Percentiles rank a stretch among this genome's conserved stretches.
Evolutionary conservation across 495 filamentous ascomycete species (phyloP).

Genomic region (Xylona heveae): DNA sequence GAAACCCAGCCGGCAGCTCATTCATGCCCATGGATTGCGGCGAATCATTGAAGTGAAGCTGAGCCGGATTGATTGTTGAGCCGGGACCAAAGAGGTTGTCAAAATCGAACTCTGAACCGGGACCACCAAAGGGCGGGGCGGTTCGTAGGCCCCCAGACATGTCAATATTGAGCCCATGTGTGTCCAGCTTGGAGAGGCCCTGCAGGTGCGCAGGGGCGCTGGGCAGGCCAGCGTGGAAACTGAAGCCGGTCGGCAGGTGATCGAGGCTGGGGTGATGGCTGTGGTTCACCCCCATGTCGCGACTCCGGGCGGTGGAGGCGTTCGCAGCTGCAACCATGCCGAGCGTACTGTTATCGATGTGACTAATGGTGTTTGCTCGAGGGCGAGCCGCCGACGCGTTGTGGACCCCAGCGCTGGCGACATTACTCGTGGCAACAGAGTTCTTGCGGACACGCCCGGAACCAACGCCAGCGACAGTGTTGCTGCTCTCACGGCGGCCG

Average conservation of each 20-base stretch:
- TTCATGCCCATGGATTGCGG: slow-evolving; percentile 53
- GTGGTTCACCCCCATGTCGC: slow-evolving; percentile 17
- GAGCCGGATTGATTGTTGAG: slow-evolving; percentile 83
- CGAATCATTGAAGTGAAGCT: slow-evolving; percentile 78
- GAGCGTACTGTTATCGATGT: slow-evolving; percentile 62
- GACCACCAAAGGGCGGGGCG: slow-evolving; percentile 50
- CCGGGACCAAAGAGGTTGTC: slow-evolving; percentile 47
- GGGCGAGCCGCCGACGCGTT: slow-evolving; percentile 49
- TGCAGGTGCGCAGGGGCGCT: slow-evolving; percentile 37
- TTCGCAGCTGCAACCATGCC: slow-evolving; percentile 42
- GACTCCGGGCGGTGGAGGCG: slow-evolving; percentile 28
- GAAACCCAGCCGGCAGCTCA: slow-evolving; percentile 40
- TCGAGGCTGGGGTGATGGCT: slow-evolving; percentile 43
- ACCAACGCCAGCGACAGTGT: slow-evolving; percentile 18
- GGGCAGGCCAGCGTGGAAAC: slow-evolving; percentile 32
- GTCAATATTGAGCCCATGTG: slow-evolving; percentile 41
- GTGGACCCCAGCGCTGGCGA: slow-evolving; percentile 20
- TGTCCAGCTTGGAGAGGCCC: slow-evolving; percentile 69
- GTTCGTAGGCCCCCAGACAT: slow-evolving; percentile 49
- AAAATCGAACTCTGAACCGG: slow-evolving; percentile 52
- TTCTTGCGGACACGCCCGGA: slow-evolving; percentile 73
- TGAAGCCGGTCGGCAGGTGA: slow-evolving; percentile 3
- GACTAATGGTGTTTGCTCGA: slow-evolving; percentile 89
- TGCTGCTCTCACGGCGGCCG: slow-evolving; percentile 61
- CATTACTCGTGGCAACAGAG: slow-evolving; percentile 44